Conservation (phyloP, 139 green algal genomes). For the Micractinium conductrix region DNA sequence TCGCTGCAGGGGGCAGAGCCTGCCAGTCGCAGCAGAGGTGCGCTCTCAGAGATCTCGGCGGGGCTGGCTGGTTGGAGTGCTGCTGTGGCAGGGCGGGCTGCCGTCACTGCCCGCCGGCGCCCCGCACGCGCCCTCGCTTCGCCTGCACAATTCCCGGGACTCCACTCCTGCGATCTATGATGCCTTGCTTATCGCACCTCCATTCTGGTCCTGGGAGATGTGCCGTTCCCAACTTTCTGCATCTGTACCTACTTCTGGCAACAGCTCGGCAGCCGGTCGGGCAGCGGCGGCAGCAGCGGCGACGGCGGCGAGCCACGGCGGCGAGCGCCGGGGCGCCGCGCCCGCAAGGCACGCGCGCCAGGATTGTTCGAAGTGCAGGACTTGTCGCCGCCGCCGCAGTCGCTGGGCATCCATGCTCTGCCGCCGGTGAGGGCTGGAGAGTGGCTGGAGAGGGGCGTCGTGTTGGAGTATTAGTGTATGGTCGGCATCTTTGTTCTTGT, state of each 20-base stretch:
- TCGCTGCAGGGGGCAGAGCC: too few relatives aligned
- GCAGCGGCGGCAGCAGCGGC: not conserved
- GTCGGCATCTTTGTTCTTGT: not conserved
- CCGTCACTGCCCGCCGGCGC: not conserved
- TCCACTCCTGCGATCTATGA: too few relatives aligned
- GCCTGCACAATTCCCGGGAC: not conserved
- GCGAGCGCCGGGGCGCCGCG: not conserved
- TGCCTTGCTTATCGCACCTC: too few relatives aligned
- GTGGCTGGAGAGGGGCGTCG: not conserved
- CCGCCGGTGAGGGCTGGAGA: conserved; percentile 31
- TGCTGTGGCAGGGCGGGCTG: too few relatives aligned
- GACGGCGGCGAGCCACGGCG: not conserved
- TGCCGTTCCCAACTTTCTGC: too few relatives aligned
- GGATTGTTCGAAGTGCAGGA: conserved; percentile 57
- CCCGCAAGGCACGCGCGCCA: conserved; percentile 23
- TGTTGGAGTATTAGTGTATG: not conserved
- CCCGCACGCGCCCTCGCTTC: not conserved
- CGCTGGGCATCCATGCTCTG: conserved; percentile 54
- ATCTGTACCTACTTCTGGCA: not conserved
- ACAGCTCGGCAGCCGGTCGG: not conserved
- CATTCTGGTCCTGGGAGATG: too few relatives aligned
- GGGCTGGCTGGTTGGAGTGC: too few relatives aligned
- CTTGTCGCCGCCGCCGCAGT: conserved; percentile 45
- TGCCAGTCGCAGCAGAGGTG: too few relatives aligned
- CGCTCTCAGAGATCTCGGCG: too few relatives aligned